phyloP scores from a whole-genome alignment of 2,329 filamentous ascomycete species.

The Davidsoniella virescens region DNA sequence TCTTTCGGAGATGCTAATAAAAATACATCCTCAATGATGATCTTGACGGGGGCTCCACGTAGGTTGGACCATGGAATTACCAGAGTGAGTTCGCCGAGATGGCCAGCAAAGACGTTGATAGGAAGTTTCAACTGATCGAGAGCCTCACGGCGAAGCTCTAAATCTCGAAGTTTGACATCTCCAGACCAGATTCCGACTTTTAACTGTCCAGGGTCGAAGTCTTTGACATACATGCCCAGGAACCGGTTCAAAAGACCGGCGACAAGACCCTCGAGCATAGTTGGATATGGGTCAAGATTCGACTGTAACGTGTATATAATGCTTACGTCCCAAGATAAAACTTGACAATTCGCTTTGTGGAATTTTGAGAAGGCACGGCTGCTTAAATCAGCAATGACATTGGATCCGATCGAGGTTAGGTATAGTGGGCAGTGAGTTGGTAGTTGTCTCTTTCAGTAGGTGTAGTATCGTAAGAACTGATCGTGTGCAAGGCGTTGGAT shows the following conservation, averaged over 20 bases:
- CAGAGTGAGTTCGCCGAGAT: slow-evolving; percentile 80
- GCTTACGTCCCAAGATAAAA: too few species aligned
- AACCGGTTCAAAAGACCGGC: slow-evolving; percentile 97
- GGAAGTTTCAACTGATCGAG: slow-evolving; percentile 93
- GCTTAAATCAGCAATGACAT: too few species aligned
- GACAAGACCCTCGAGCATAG: slow-evolving; percentile 92
- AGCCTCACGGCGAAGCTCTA: slow-evolving; percentile 85
- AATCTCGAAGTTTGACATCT: slow-evolving; percentile 85
- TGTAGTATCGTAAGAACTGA: too few species aligned
- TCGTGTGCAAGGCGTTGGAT: too few species aligned
- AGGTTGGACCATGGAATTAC: slow-evolving; percentile 97
- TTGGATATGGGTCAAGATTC: neutral
- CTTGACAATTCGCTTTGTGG: too few species aligned
- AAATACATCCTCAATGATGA: slow-evolving; percentile 94
- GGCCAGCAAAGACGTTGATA: slow-evolving; percentile 90
- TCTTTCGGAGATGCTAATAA: slow-evolving; percentile 89
- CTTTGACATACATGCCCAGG: slow-evolving; percentile 99
- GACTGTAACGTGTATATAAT: too few species aligned
- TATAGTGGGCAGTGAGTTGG: too few species aligned
- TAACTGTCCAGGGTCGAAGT: slow-evolving; percentile 93
- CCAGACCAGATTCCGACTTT: slow-evolving; percentile 99
- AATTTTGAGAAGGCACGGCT: too few species aligned
- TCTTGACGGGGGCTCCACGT: slow-evolving; percentile 80
- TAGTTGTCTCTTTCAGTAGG: too few species aligned
- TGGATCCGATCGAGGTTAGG: too few species aligned